A percentile compares a stretch with the other conserved stretches of the same genome.
phyloP scores from a whole-genome alignment of 2,329 filamentous ascomycete species.

The Ceratocystis alfenasii region DNA sequence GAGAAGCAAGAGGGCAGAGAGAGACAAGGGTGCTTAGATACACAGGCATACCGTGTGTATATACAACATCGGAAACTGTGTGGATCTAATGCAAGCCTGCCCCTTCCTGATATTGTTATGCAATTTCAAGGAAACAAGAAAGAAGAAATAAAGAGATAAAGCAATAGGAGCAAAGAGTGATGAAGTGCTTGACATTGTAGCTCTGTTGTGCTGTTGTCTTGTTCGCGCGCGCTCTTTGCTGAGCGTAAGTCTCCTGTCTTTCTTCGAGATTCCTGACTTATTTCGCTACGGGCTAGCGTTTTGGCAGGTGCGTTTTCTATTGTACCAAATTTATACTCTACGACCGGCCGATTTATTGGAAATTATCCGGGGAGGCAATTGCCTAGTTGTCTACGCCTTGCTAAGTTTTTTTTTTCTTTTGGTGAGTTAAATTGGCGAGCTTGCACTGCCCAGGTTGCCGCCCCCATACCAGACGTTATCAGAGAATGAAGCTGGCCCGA shows the following conservation, averaged over 20 bases:
- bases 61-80: not conserved
- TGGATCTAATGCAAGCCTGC: constrained; percentile 4
- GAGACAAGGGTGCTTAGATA: not conserved
- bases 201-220: too few relatives aligned
- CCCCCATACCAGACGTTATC: too few relatives aligned
- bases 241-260: not conserved
- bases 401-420: not conserved
- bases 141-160: not conserved
- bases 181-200: not conserved
- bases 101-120: constrained; percentile 2
- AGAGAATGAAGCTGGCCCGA: too few relatives aligned
- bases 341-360: too few relatives aligned
- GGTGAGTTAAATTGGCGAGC: not conserved
- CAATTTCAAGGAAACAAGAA: not conserved
- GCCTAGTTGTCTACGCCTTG: too few relatives aligned
- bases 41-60: not conserved
- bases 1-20: not conserved
- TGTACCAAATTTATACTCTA: too few relatives aligned
- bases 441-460: too few relatives aligned
- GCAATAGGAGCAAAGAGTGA: not conserved
- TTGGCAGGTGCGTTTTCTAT: too few relatives aligned
- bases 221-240: not conserved
- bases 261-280: not conserved
- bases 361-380: too few relatives aligned
- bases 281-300: not conserved